Evolutionary conservation across 805 yeast species (phyloP).

Genomic region (Pichia phayaonensis): DNA sequence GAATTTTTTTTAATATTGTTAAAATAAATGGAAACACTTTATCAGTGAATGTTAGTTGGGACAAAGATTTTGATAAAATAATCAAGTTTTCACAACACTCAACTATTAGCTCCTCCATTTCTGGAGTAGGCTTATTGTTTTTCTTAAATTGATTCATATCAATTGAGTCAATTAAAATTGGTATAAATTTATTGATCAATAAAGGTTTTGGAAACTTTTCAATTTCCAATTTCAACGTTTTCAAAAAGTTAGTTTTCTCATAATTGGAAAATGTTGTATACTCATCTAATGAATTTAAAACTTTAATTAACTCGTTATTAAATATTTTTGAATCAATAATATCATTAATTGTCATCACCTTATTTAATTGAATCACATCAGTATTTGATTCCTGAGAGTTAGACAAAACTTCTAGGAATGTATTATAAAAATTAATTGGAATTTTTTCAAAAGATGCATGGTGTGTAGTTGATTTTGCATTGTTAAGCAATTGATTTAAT

Average conservation of each 20-base stretch:
- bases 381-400: conserved; percentile 31
- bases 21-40: conserved; percentile 44
- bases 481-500: conserved; percentile 24
- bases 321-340: conserved; percentile 69
- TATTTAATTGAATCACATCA: conserved; percentile 24
- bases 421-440: conserved; percentile 47
- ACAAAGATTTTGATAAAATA: conserved; percentile 54
- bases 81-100: conserved; percentile 49
- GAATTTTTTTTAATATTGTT: conserved; percentile 18
- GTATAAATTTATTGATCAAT: conserved; percentile 64
- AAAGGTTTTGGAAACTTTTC: conserved; percentile 51
- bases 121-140: conserved; percentile 7
- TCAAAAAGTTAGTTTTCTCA: conserved; percentile 64
- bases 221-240: conserved; percentile 48
- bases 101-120: conserved; percentile 35
- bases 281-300: conserved; percentile 76
- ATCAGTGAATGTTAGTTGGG: conserved; percentile 74
- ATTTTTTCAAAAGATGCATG: conserved; percentile 47
- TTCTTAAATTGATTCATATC: conserved; percentile 11
- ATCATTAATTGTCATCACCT: conserved; percentile 44
- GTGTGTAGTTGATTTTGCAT: conserved; percentile 23
- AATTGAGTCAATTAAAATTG: conserved; percentile 51
- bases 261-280: conserved; percentile 62
- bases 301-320: conserved; percentile 74
- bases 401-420: conserved; percentile 46